These are phyloP conservation scores for Pisolithus sp. DNA, from an alignment of 768 basidiomycete species.

Conservation along the genomic window DNA sequence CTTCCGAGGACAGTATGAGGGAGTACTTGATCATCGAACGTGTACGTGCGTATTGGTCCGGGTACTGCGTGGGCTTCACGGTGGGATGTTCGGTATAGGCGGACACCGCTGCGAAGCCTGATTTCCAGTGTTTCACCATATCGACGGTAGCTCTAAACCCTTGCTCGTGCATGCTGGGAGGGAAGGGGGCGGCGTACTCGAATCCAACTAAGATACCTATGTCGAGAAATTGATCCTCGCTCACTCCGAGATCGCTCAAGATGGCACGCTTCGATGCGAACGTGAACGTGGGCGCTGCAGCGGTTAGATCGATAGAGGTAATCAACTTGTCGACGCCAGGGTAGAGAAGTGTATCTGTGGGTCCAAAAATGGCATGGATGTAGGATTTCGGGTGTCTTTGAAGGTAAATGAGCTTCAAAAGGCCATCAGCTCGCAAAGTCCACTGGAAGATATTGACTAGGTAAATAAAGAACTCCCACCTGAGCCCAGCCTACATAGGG, in stretches of 20 bases:
- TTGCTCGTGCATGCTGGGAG: slow-evolving; percentile 74
- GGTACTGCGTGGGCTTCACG: slow-evolving; percentile 74
- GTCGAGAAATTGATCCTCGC: slow-evolving; percentile 92
- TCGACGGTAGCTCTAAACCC: slow-evolving; percentile 82
- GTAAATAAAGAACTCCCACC: slow-evolving; percentile 43
- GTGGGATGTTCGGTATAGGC: slow-evolving; percentile 75
- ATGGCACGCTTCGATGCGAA: slow-evolving; percentile 78
- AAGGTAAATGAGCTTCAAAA: slow-evolving; percentile 80
- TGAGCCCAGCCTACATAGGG: slow-evolving; percentile 96
- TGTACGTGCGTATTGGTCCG: slow-evolving; percentile 83
- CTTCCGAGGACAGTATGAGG: slow-evolving; percentile 83
- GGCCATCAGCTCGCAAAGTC: not conserved
- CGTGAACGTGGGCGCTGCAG: slow-evolving; percentile 65
- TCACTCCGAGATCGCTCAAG: slow-evolving; percentile 57
- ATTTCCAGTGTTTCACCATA: slow-evolving; percentile 90
- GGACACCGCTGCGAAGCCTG: slow-evolving; percentile 73
- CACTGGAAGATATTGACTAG: not conserved
- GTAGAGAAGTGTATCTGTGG: slow-evolving; percentile 86
- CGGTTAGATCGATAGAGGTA: slow-evolving; percentile 74
- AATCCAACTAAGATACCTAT: slow-evolving; percentile 88
- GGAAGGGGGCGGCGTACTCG: slow-evolving; percentile 74
- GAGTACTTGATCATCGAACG: slow-evolving; percentile 90
- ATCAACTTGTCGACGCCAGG: slow-evolving; percentile 87
- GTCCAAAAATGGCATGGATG: slow-evolving; percentile 89
- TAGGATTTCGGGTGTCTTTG: slow-evolving; percentile 90